Base-by-base conservation (phyloP, 2,329 filamentous ascomycete genomes). In the Venturia nashicola region DNA sequence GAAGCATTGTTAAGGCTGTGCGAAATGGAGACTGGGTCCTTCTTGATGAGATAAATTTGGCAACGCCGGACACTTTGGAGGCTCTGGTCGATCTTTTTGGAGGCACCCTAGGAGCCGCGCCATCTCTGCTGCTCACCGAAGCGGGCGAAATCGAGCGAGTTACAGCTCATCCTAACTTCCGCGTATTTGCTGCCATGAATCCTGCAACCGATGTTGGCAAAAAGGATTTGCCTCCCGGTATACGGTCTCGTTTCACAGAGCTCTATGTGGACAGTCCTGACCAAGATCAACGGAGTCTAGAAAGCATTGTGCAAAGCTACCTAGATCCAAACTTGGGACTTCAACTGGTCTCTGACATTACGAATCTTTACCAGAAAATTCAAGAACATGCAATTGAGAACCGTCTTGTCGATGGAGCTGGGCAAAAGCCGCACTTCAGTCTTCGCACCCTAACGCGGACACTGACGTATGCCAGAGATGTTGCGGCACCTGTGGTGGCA, bases 171-270 rank as follows among this genome's bases (percentile, higher is more conserved):
- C 87, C 91, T 0, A 86, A 96, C 67, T 99, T 99, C 74, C 86
- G 94, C 46, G 89, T 99, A 16, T 99, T 99, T 72, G 95, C 90
- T 61, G 94, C 95, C 36, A 99, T 99, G 94, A 99, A 99, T 71
- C 94, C 94, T 39, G 94, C 94, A 5, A 99, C 94, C 3, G 94
- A 99, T 77, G 86, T 97, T 64, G 94, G 95, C 66, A 99, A 99
- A 76, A 87, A 93, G 64, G 94, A 99, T 74, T 79, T 99, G 18
- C 91, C 93, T 0, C 86, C 90, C 63, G 92, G 93, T 1, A 85
- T 97, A 54, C 83, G 93, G 64, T 96, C 92, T 9, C 85, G 92
- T 60, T 99, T 99, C 72, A 97, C 94, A 0, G 94, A 99, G 74
- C 81, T 99, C 27, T 99, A 96, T 72, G 91, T 99, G 32, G 86